Base-by-base conservation (phyloP, 495 filamentous ascomycete species). In the Entonaema liquescens region DNA sequence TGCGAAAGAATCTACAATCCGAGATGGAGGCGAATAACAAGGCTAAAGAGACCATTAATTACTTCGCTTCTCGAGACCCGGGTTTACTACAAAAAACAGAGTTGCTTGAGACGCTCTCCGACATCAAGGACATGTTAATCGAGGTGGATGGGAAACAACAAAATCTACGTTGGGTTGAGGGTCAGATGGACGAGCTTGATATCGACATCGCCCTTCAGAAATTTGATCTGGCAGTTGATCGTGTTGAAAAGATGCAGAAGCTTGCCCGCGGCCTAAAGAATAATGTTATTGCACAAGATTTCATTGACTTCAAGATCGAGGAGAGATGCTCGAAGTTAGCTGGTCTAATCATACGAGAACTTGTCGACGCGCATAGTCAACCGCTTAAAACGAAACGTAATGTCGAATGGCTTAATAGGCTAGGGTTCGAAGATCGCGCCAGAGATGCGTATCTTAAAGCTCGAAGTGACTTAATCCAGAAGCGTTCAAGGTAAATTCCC, bases 131-230 rank as follows among this genome's bases (percentile, higher is more conserved):
- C 70, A 87, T 97, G 79, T 84, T 96, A 36, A 93, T 99, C 64
- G 96, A 98, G 70, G 93, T 98, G 26, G 95, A 98, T 72, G 95
- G 96, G 23, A 95, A 96, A 73, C 94, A 97, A 71, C 92, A 97
- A 76, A 97, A 94, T 72, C 84, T 99, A 17, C 91, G 95, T 21
- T 97, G 92, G 92, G 93, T 98, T 0, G 95, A 99, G 75, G 87
- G 88, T 47, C 93, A 98, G 80, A 90, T 99, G 72, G 95, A 99
- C 75, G 94, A 97, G 74, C 87, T 99, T 4, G 96, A 98, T 71
- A 97, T 97, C 69, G 90, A 93, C 75, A 95, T 99, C 59, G 95
- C 95, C 1, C 85, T 98, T 26, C 95, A 98, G 73, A 85, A 88
- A 33, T 96, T 98, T 64, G 95, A 97, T 65, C 87, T 89, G 4